Evolutionary conservation across 2,329 filamentous ascomycete species (phyloP), one percentile per base, ranked within the genome.

Genomic region (Sporothrix brunneoviolacea): DNA sequence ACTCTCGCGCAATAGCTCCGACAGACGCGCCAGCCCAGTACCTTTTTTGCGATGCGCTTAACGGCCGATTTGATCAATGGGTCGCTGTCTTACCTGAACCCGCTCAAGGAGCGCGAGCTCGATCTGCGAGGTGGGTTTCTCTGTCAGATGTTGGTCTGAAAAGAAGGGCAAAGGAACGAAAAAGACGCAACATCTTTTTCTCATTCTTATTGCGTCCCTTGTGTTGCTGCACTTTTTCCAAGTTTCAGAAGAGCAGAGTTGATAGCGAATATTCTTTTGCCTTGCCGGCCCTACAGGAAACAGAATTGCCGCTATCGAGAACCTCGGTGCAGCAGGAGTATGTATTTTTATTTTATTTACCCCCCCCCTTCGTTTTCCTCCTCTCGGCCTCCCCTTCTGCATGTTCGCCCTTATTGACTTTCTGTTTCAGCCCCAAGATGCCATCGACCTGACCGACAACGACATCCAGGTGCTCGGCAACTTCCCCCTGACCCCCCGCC

Each of bases 401-500:
- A 15, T 28, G 32, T 16, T 30, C 22, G 53, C 42, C 16, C 5
- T 19, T 28, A n/a, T n/a, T n/a, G n/a, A n/a, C 27, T 21, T 9
- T n/a, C 42, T 45, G 21, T 32, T 8, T 15, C 62, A 94, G 88
- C 88, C 91, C 61, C 90, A 94, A 79, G 93, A 97, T 74, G 84
- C 88, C 58, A 94, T 98, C 76, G 93, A 98, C 73, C 84, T 98
- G 63, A 97, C 93, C 69, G 93, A 98, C 76, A 98, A 98, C 69
- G 91, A 96, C 70, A 91, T 98, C 63, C 82, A 88, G 60, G 76
- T 85, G 44, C 80, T 98, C 57, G 85, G 84, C 58, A 96, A 96
- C 72, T 95, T 98, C 67, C 93, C 93, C 4, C 82, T 95, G 45
- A 91, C 87, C 50, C 91, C 89, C 40, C 86, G 93, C 59, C 76